Base-by-base conservation (phyloP, 164 flowering plant species). In the grape (Vitis vinifera) region DNA sequence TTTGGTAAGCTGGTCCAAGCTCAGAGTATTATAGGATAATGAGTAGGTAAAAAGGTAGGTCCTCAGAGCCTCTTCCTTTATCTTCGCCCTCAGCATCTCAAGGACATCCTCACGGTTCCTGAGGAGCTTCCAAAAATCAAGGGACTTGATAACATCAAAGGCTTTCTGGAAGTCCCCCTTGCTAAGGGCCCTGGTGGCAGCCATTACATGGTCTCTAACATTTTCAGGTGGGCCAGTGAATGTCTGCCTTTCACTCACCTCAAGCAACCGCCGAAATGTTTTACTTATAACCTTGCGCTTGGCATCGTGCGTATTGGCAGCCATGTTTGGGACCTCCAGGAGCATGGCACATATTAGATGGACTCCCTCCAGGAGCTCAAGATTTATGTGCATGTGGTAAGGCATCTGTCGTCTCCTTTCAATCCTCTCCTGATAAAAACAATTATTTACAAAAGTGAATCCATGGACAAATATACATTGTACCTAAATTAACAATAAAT, bases 341-440 rank as follows among this genome's bases (percentile, higher is more conserved):
- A 95, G 87, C 99, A 95, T 95, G 19, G 98, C 96, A 80, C 94
- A 90, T 61, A 82, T 83, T 60, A 95, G 80, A 78, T 95, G 97
- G 6, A 91, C 98, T 53, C 97, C 86, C 79, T 95, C 98, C 48
- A 95, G 77, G 19, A 95, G 93, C 82, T 95, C 99, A 47, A 93
- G 98, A 71, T 93, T 95, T 63, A 93, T 91, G 78, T 95, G 99
- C 99, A 95, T 95, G 76, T 95, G 99, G 76, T 95, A 95, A 4
- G 99, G 99, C 99, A 95, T 91, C 69, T 95, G 97, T 17, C 98
- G 79, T 67, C 96, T 89, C 71, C 97, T 84, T 75, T 95, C 98
- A 70, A 91, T 67, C 75, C 94, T 92, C 79, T 95, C 99, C 98
- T 95, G 86, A 53, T 23, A 27, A 71, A 75, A 68, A 47, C 17